Conservation (phyloP, 164 flowering plant genomes). For the Nelumbo lutea region DNA sequence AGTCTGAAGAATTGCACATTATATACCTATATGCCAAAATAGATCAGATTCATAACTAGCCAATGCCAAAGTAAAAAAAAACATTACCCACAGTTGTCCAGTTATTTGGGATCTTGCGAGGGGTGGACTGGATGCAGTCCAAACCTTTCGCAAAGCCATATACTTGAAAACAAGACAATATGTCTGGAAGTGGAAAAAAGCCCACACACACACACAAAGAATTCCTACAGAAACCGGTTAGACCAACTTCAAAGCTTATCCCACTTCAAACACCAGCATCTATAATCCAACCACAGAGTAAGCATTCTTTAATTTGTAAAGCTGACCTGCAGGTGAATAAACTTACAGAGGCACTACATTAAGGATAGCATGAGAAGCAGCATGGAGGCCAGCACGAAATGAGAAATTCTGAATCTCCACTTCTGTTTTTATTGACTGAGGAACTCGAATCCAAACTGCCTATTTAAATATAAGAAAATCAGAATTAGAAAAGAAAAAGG, state of each 20-base stretch:
- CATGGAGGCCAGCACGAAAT: constrained; percentile 87
- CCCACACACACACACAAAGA: not conserved
- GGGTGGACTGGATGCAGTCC: too few species aligned
- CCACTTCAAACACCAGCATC: not conserved
- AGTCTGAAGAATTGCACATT: constrained; percentile 72
- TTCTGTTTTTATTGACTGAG: constrained; percentile 52
- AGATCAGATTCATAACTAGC: not conserved
- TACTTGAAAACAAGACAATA: too few species aligned
- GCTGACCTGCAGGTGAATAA: not conserved
- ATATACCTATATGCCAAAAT: constrained; percentile 44
- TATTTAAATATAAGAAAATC: constrained; percentile 18
- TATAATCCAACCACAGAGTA: not conserved
- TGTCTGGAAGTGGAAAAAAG: too few species aligned
- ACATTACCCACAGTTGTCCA: too few species aligned
- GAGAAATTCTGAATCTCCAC: constrained; percentile 40
- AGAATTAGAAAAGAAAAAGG: not conserved
- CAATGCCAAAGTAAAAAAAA: not conserved
- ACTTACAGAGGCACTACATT: constrained; percentile 89
- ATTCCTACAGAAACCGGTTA: not conserved
- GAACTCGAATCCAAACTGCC: constrained; percentile 93
- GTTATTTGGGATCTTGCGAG: too few species aligned
- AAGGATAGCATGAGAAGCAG: constrained; percentile 85
- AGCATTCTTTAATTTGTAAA: not conserved
- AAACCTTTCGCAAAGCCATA: too few species aligned
- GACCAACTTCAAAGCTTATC: not conserved